These are phyloP conservation scores for Pilobolus umbonatus DNA, from an alignment of 192 early-diverging fungal genomes.

Conservation along the genomic window DNA sequence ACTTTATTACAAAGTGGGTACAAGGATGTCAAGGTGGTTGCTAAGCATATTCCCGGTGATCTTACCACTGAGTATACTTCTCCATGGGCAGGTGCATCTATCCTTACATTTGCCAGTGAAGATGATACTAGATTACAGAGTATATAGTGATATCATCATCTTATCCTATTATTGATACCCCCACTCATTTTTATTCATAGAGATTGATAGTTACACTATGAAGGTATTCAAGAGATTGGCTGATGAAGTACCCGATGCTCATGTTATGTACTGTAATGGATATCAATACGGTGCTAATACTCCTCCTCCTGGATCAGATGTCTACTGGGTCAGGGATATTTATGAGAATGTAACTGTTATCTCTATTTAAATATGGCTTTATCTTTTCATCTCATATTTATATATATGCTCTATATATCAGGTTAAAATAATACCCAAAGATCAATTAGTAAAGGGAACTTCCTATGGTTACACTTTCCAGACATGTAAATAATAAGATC, in stretches of 20 bases:
- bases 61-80: conserved; percentile 47
- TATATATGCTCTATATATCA: neutral
- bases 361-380: neutral
- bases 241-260: conserved; percentile 30
- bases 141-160: conserved; percentile 5
- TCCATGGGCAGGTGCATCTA: conserved; percentile 48
- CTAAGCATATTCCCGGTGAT: conserved; percentile 53
- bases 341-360: conserved; percentile 38
- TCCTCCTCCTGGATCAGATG: conserved; percentile 14
- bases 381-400: neutral
- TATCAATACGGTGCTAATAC: conserved; percentile 34
- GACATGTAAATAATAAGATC: conserved; percentile 13
- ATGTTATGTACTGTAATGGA: conserved; percentile 30
- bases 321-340: conserved; percentile 39
- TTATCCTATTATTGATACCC: neutral
- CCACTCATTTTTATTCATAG: conserved; percentile 20
- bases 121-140: conserved; percentile 37
- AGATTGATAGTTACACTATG: conserved; percentile 34
- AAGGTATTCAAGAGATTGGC: conserved; percentile 19
- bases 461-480: conserved; percentile 26
- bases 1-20: conserved; percentile 52
- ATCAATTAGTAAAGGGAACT: conserved; percentile 6
- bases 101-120: conserved; percentile 20
- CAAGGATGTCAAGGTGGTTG: conserved; percentile 54
- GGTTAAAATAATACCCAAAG: conserved; percentile 16